Base-by-base conservation (phyloP, 495 filamentous ascomycete species). In the Talaromyces liani region DNA sequence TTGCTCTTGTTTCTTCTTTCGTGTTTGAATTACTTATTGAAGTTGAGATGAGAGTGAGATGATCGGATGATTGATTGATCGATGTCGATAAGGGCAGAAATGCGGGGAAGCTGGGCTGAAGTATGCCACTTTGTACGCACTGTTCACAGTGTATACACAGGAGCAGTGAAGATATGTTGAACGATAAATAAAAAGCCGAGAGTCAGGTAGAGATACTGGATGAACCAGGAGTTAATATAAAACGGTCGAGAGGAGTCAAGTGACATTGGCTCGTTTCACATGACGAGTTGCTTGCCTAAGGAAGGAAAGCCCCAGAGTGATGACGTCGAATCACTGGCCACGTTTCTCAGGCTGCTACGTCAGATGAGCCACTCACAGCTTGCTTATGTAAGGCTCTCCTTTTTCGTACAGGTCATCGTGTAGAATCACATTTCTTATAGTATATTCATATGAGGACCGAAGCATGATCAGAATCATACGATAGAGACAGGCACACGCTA, bases 231-330 rank as follows among this genome's bases (percentile, higher is more conserved):
- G 45, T 49, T 20, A 20, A 18, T 49, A 49, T 49, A 49, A 20
- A 49, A 49, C 16, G 6, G 45, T 49, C 45, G 18, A 49, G 45
- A 18, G n/a, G 18, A 49, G 45, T 49, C 45, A 49, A 29, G 27
- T 56, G 53, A 56, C 53, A 9, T 56, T 54, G 49, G 49, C 49
- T 31, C 53, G 53, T 56, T 29, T 56, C 53, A 56, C 53, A 56
- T 56, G 53, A 56, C 27, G 53, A 56, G 53, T 29, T 56, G 7
- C n/a, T 14, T 56, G 53, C 53, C 53, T 56, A 25, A 56, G 24
- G 53, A 56, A 29, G 53, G 22, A 29, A 27, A 56, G 53, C n/a
- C 24, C 6, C n/a, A 49, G 8, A 20, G 45, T 49, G 45, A 56
- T 56, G 53, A 56, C 53, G 53, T 14, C 12, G 53, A 29, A 56